Evolutionary conservation across 2,329 filamentous ascomycete genomes (phyloP), one percentile per base, ranked within the genome.

Genomic region (Nothophaeocryptopus gaeumannii): DNA sequence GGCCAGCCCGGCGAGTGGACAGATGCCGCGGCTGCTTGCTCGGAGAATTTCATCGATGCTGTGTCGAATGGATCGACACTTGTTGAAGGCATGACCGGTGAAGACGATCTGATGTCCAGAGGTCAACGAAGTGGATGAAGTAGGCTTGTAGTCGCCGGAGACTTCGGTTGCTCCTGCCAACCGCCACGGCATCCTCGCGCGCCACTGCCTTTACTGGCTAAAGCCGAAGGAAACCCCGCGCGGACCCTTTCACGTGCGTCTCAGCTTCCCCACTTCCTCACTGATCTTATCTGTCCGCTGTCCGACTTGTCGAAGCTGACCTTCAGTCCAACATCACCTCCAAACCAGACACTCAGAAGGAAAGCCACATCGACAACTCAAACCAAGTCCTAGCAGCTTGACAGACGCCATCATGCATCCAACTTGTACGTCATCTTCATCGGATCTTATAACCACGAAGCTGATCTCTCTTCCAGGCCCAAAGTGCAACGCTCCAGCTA

Each of bases 401-500:
- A 40, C 1, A 20, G 12, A 12, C 39, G 14, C 13, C 53, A 56
- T 11, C 31, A 59, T 59, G 56, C 56, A 59, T 50, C 39, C 51
- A 14, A 50, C 56, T 31, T 59, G 56, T 59, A 29, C 34, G 54
- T 32, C 35, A 14, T 12, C n/a, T 13, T n/a, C 37, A 11, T 26
- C 12, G 11, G 26, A 39, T 26, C 8, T n/a, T 31, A 11, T 2
- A 10, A 9, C 20, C 5, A 7, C 16, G 20, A 14, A 40, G 29
- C 38, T 47, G 41, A 42, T 37, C 30, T 42, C 45, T 35, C 16
- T 35, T 35, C 42, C 51, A 51, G 66, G 65, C 45, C 66, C 66
- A 26, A 67, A 66, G 51, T 68, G 66, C 61, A 58, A 58, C 45
- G 58, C 63, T 15, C 47, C 55, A 30, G 53, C 63, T 38, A 50